Evolutionary conservation across 257 asterid species (phyloP).

Genomic region (Cynanchum wilfordii): DNA sequence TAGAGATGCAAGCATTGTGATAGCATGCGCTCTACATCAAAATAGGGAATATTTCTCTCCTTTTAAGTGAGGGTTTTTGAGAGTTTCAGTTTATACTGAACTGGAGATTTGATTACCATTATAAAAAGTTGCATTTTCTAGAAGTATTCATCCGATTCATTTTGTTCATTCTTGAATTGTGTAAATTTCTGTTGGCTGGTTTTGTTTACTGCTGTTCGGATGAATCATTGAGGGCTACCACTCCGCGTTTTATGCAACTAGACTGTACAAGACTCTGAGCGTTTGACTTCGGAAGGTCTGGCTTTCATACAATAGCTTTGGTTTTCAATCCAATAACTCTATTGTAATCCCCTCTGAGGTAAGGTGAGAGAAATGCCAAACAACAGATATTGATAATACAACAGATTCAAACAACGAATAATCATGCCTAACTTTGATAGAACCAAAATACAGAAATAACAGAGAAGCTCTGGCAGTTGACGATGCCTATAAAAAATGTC

Average conservation of each 20-base stretch:
- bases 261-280: background rate
- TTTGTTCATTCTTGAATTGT: background rate
- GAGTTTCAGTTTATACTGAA: background rate
- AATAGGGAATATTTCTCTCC: background rate
- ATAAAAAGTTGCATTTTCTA: background rate
- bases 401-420: background rate
- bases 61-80: background rate
- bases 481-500: background rate
- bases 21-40: background rate
- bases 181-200: background rate
- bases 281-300: background rate
- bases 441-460: background rate
- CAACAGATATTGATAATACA: background rate
- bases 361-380: background rate
- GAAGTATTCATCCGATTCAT: background rate
- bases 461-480: background rate
- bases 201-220: background rate
- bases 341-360: background rate
- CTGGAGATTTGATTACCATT: background rate
- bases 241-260: background rate
- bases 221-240: background rate
- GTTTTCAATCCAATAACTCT: no score
- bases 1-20: conserved; percentile 80
- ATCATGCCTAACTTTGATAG: background rate
- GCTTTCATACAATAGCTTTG: background rate